Base-by-base conservation (phyloP, 441 rosid genomes). In the Gossypium gossypioides region DNA sequence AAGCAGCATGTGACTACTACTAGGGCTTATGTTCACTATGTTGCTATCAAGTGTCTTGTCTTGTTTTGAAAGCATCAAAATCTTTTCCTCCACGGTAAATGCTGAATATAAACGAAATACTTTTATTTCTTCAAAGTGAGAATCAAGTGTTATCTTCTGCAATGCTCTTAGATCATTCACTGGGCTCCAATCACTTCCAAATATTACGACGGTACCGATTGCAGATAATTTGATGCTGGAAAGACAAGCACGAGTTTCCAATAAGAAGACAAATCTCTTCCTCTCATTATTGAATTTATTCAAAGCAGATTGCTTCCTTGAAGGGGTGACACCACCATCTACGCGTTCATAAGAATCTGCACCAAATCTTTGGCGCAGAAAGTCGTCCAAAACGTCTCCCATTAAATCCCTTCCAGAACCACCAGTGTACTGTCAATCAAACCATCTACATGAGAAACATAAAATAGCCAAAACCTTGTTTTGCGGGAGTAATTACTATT, bases 321-420 rank as follows among this genome's bases (percentile, higher is more conserved):
- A 42, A 65, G 72, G 75, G 44, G 22, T 5, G 72, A 86, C 78
- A 71, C 77, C 76, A 51, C 82, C 83, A 68, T 88, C 93, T 75
- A 87, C 73, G 54, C 98, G 91, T 76, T 89, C 98, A 82, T 92
- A 95, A 75, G 91, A 87, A 74, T 88, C 82, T 54, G 52, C 62
- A 73, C 99, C 99, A 87, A 87, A 92, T 81, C 93, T 88, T 52
- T 82, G 88, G 27, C 82, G 84, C 83, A 92, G 29, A 64, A 87
- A 86, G 81, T 92, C 97, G 76, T 95, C 99, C 83, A 95, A 83
- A 76, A 95, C 85, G 83, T 91, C 93, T 76, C 92, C 95, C 79
- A 86, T 73, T 29, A 76, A 75, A 78, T 84, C 78, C 37, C 76
- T 65, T 72, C 83, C 91, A 76, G 78, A 77, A 74, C 82, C 84